Evolutionary conservation across 805 yeast genomes (phyloP).

Genomic region (Blastobotrys peoriensis): DNA sequence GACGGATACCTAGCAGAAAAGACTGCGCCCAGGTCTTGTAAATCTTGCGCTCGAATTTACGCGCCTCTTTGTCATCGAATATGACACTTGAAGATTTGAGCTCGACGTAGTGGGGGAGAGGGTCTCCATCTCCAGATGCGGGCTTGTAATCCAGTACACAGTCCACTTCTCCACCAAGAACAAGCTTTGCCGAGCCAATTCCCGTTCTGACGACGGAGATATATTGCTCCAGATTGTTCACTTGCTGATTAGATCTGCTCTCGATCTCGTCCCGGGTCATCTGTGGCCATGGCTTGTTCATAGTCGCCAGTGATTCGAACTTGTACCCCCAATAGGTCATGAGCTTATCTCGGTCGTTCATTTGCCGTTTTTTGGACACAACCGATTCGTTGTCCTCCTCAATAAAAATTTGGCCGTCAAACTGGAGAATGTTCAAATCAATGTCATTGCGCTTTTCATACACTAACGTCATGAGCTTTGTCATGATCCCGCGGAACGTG

Average conservation of each 20-base stretch:
- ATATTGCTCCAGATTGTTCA: slow-evolving; percentile 71
- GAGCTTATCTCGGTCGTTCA: slow-evolving; percentile 22
- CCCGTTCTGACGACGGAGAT: slow-evolving; percentile 79
- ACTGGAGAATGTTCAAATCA: slow-evolving; percentile 56
- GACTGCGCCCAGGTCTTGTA: slow-evolving; percentile 90
- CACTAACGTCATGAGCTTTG: slow-evolving; percentile 63
- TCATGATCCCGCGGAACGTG: slow-evolving; percentile 82
- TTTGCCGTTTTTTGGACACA: slow-evolving; percentile 13
- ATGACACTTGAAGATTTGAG: slow-evolving; percentile 66
- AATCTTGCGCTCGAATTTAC: slow-evolving; percentile 67
- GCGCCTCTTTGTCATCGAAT: slow-evolving; percentile 49
- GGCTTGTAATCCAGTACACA: slow-evolving; percentile 82
- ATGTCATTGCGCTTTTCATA: slow-evolving; percentile 51
- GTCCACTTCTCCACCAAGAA: slow-evolving; percentile 88
- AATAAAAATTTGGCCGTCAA: slow-evolving; percentile 49
- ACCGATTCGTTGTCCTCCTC: slow-evolving; percentile 32
- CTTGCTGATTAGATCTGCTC: slow-evolving; percentile 50
- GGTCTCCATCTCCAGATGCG: slow-evolving; percentile 28
- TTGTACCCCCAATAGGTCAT: slow-evolving; percentile 54
- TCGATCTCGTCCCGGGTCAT: slow-evolving; percentile 64
- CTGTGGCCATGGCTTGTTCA: slow-evolving; percentile 69
- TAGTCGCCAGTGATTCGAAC: slow-evolving; percentile 73
- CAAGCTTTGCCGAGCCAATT: slow-evolving; percentile 60
- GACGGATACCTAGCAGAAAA: slow-evolving; percentile 78
- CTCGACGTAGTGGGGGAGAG: slow-evolving; percentile 73